Evolutionary conservation across 148 eudicot species (phyloP).

Genomic region (Diospyros lotus): DNA sequence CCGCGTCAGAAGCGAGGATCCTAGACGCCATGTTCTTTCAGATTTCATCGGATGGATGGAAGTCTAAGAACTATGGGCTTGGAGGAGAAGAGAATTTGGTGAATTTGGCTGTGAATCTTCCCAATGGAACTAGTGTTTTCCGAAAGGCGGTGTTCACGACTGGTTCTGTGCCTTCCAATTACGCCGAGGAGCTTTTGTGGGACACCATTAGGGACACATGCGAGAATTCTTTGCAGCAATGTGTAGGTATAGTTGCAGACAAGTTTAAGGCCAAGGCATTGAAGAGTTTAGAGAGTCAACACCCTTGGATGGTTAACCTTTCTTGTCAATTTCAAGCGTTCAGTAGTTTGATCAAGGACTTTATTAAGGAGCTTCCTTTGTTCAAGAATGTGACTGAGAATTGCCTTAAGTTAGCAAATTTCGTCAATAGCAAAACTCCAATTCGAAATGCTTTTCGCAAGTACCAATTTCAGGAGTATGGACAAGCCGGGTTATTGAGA

Average conservation of each 20-base stretch:
- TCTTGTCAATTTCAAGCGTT: slow-evolving; percentile 80
- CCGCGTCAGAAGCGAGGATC: slow-evolving; percentile 56
- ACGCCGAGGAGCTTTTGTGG: slow-evolving; percentile 83
- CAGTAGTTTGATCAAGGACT: slow-evolving; percentile 71
- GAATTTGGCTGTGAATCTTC: slow-evolving; percentile 72
- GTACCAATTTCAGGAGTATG: slow-evolving; percentile 66
- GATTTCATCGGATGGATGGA: slow-evolving; percentile 79
- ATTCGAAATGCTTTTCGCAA: slow-evolving; percentile 57
- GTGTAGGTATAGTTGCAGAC: slow-evolving; percentile 85
- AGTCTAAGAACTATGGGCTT: slow-evolving; percentile 21
- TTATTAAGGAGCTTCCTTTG: slow-evolving; percentile 67
- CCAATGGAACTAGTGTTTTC: slow-evolving; percentile 78
- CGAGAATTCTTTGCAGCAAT: slow-evolving; percentile 58
- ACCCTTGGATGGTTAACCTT: slow-evolving; percentile 92
- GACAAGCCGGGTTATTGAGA: slow-evolving; percentile 47
- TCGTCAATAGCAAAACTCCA: slow-evolving; percentile 60
- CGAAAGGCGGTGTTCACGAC: slow-evolving; percentile 65
- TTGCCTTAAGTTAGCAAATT: slow-evolving; percentile 63
- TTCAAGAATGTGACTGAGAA: slow-evolving; percentile 62
- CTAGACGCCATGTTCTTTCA: slow-evolving; percentile 88
- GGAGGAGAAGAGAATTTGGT: slow-evolving; percentile 60
- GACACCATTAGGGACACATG: slow-evolving; percentile 65
- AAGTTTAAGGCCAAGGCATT: slow-evolving; percentile 71
- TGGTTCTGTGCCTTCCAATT: slow-evolving; percentile 51
- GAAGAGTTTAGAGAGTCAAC: slow-evolving; percentile 66